Evolutionary conservation across 495 filamentous ascomycete species (phyloP).

Genomic region (Cercophora sp.): DNA sequence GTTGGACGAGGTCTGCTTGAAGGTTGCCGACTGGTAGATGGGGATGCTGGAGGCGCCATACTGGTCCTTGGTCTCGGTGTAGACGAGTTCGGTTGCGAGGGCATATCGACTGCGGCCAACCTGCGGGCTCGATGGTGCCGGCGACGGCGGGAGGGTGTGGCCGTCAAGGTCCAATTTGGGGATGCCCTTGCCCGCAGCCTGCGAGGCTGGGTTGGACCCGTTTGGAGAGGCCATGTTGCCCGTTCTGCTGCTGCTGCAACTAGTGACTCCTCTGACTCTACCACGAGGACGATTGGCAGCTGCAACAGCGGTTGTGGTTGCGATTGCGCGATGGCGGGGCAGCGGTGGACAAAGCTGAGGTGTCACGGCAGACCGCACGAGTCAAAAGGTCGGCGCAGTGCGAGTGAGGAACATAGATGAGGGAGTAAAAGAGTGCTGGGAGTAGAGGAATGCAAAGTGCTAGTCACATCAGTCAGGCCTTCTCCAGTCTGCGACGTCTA

Average conservation of each 20-base stretch:
- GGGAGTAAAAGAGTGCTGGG: too few relatives aligned
- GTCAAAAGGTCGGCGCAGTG: too few relatives aligned
- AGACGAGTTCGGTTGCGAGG: constrained; percentile 92
- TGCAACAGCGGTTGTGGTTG: background rate
- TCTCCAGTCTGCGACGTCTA: background rate
- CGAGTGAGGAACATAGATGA: background rate
- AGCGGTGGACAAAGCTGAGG: background rate
- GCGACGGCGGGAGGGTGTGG: constrained; percentile 88
- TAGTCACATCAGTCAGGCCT: background rate
- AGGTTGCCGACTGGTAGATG: constrained; percentile 97
- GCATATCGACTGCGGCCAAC: constrained; percentile 78
- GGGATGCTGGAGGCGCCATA: constrained; percentile 93
- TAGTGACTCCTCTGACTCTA: too few relatives aligned
- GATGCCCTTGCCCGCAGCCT: constrained; percentile 61
- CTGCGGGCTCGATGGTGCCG: constrained; percentile 86
- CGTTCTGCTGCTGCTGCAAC: background rate
- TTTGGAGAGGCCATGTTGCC: constrained; percentile 38
- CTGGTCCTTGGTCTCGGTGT: constrained; percentile 91
- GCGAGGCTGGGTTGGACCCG: constrained; percentile 22
- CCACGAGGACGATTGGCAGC: background rate
- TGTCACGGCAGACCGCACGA: background rate
- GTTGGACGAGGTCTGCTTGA: constrained; percentile 81
- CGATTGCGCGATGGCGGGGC: constrained; percentile 9
- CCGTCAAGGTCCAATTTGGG: constrained; percentile 77
- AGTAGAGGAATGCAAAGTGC: too few relatives aligned